phyloP scores from a whole-genome alignment of 2,329 filamentous ascomycete species.

The Lasiodiplodia theobromae region DNA sequence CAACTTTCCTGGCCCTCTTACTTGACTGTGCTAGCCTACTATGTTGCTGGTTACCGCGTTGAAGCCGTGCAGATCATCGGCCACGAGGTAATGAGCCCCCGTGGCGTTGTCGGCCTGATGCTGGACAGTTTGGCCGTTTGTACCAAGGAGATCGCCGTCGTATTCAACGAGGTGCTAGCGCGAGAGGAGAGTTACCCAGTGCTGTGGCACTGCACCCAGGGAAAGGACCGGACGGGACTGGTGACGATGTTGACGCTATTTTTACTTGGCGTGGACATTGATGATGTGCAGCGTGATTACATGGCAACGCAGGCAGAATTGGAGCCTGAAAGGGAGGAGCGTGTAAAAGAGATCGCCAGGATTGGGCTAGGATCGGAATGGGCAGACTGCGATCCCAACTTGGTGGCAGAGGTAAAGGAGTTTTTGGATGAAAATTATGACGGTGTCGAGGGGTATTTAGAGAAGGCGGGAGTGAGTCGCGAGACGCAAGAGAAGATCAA shows the following conservation, averaged over 20 bases:
- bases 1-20: slow-evolving; percentile 73
- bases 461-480: slow-evolving; percentile 61
- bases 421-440: slow-evolving; percentile 71
- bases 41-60: slow-evolving; percentile 70
- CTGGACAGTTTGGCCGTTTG: slow-evolving; percentile 74
- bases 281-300: slow-evolving; percentile 76
- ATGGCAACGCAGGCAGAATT: slow-evolving; percentile 68
- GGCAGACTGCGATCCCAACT: slow-evolving; percentile 50
- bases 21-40: slow-evolving; percentile 68
- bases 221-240: slow-evolving; percentile 84
- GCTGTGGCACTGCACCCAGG: slow-evolving; percentile 85
- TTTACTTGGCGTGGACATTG: slow-evolving; percentile 62
- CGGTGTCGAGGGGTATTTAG: slow-evolving; percentile 70
- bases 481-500: slow-evolving; percentile 47
- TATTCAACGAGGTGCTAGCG: slow-evolving; percentile 58
- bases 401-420: slow-evolving; percentile 65
- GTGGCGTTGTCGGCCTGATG: slow-evolving; percentile 74
- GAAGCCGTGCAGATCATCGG: slow-evolving; percentile 74
- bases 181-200: slow-evolving; percentile 64
- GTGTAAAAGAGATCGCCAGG: slow-evolving; percentile 71
- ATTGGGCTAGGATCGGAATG: slow-evolving; percentile 73
- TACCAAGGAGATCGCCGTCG: slow-evolving; percentile 64
- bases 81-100: slow-evolving; percentile 72
- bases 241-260: slow-evolving; percentile 73
- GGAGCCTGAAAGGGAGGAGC: slow-evolving; percentile 65